Percentiles rank a stretch among this genome's conserved stretches.
These are phyloP conservation scores for Plasmopara viticola DNA, from an alignment of 352 stramenopile species.

Conservation along the genomic window DNA sequence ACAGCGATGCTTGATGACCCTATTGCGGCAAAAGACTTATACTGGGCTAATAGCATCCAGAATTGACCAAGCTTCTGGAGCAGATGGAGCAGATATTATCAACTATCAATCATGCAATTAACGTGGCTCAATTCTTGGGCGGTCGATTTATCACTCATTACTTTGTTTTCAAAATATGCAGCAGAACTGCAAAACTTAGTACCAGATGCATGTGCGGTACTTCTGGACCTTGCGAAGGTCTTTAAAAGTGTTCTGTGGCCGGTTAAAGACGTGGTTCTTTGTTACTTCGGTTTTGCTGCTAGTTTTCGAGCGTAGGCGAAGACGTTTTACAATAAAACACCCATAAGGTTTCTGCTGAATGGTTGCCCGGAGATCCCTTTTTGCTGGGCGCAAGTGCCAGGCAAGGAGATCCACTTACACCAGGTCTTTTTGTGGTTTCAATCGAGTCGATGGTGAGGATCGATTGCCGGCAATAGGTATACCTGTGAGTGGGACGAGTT, in stretches of 20 bases:
- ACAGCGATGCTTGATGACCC: not conserved
- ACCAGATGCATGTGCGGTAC: slow-evolving; percentile 1
- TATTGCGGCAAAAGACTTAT: slow-evolving; percentile 11
- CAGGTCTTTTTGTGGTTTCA: slow-evolving; percentile 12
- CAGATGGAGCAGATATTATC: slow-evolving; percentile 11
- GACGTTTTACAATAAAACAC: slow-evolving; percentile 12
- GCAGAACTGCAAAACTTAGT: not conserved
- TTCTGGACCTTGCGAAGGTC: not conserved
- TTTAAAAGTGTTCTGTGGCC: not conserved
- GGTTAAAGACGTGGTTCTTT: not conserved
- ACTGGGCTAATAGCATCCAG: slow-evolving; percentile 12
- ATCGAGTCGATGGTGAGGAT: slow-evolving; percentile 11
- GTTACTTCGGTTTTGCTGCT: not conserved
- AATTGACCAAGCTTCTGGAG: slow-evolving; percentile 6
- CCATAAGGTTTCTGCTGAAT: slow-evolving; percentile 10
- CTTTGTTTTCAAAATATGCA: slow-evolving; percentile 12
- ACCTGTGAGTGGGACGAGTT: not conserved
- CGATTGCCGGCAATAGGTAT: not conserved
- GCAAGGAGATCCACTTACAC: slow-evolving; percentile 13
- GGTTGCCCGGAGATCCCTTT: slow-evolving; percentile 2
- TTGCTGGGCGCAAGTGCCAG: slow-evolving; percentile 5
- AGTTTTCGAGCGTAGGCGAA: slow-evolving; percentile 2
- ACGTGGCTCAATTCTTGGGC: slow-evolving; percentile 2
- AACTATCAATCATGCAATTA: slow-evolving; percentile 9
- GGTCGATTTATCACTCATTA: slow-evolving; percentile 8